Percentiles rank a stretch among this genome's conserved stretches.
These are phyloP conservation scores for Alternaria sp. DNA, from an alignment of 2,329 filamentous ascomycete genomes.

Conservation along the genomic window DNA sequence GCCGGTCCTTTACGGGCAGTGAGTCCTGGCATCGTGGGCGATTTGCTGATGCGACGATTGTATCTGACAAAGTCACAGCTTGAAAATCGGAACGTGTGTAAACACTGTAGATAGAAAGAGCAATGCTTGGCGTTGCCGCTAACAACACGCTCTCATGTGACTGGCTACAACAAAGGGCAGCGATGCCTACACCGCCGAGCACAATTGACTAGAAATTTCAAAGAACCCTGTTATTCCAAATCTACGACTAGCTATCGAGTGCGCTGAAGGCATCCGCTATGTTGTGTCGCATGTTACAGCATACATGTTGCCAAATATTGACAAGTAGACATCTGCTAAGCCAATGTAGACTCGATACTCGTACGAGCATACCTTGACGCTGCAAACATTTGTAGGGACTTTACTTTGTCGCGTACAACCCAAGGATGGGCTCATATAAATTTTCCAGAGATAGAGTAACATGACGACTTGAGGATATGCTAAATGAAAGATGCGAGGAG, in stretches of 20 bases:
- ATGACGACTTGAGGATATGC: accelerated
- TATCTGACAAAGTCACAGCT: neutral
- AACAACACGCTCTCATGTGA: neutral
- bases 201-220: neutral
- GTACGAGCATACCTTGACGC: neutral
- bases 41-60: neutral
- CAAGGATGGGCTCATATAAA: neutral
- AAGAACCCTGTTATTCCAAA: neutral
- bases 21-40: conserved; percentile 3
- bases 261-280: neutral
- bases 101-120: neutral
- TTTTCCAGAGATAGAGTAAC: neutral
- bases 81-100: neutral
- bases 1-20: neutral
- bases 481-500: neutral
- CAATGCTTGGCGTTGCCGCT: conserved; percentile 11
- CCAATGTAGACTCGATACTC: neutral
- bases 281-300: neutral
- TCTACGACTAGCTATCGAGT: neutral
- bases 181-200: neutral
- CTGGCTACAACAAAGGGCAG: neutral
- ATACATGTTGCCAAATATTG: too few species aligned
- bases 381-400: neutral
- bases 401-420: neutral
- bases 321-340: too few species aligned